Evolutionary conservation across 768 basidiomycete genomes (phyloP), one percentile per base, ranked within the genome.

Genomic region (Cytidiella melzeri): DNA sequence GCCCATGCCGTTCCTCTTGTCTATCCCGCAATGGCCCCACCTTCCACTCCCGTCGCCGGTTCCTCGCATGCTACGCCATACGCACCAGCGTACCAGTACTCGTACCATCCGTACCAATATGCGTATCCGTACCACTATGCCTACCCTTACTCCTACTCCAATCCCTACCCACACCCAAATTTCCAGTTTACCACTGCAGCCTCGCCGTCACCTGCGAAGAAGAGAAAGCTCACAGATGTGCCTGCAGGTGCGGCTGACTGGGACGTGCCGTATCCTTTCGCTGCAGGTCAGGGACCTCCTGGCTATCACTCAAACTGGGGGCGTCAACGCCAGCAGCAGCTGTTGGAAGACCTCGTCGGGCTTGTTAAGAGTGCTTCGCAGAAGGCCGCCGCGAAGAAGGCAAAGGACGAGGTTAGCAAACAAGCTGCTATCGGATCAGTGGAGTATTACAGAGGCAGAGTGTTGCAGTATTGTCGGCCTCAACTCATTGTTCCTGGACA

Each of bases 231-330:
- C 12, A 72, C 71, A 49, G 67, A 70, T 7, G 86, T 91, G 12
- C 88, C 88, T 27, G 88, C 88, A 19, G 88, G 88, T 10, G 88
- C 88, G 1, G 73, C 64, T 1, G 86, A 89, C 59, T 91, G 88
- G 88, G 86, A 89, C 56, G 77, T 90, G 0, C 88, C 88, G 0
- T 90, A 82, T 62, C 88, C 88, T 5, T 90, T 90, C 54, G 65
- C 63, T 36, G 67, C 73, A 42, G 88, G 85, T 24, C 83, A 91
- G 55, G 88, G 84, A 1, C 85, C 88, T 2, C 61, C 73, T 15
- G 69, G 72, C n/a, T 90, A 90, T 62, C 71, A 66, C 7, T 62
- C 69, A 45, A 81, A 69, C 23, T 89, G 87, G 88, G 76, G 81
- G 53, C 73, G 67, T 41, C 75, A 83, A 28, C 76, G 87, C 24